phyloP scores from a whole-genome alignment of 1,139 yeast species.

The Pichia sp. region DNA sequence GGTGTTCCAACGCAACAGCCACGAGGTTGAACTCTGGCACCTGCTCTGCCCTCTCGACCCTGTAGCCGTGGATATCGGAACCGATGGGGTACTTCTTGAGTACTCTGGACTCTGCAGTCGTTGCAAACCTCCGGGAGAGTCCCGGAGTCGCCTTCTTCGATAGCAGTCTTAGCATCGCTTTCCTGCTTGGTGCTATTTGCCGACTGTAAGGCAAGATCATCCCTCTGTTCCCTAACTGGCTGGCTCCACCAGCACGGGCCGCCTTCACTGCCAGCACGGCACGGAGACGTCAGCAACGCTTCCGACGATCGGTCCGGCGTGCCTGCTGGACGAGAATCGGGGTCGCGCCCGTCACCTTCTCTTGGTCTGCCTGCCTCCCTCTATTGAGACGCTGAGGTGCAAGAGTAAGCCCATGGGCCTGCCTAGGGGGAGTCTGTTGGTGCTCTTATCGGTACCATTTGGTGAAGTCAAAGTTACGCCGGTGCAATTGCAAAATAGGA shows the following conservation, averaged over 20 bases:
- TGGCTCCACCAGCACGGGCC: too few relatives aligned
- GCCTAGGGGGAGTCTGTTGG: too few relatives aligned
- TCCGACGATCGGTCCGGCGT: slow-evolving; percentile 3
- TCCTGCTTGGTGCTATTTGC: too few relatives aligned
- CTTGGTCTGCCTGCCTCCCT: neutral
- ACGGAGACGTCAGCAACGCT: neutral
- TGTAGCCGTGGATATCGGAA: slow-evolving; percentile 57
- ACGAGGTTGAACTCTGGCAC: slow-evolving; percentile 80
- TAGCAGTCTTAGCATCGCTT: slow-evolving; percentile 12
- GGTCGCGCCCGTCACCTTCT: neutral
- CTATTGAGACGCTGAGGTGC: neutral
- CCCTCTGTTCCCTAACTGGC: too few relatives aligned
- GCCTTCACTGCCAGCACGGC: neutral
- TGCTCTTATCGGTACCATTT: neutral
- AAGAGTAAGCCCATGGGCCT: neutral
- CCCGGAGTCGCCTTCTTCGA: neutral
- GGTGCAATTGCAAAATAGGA: neutral
- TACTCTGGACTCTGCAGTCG: slow-evolving; percentile 25
- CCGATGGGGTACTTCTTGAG: slow-evolving; percentile 60
- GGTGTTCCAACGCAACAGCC: slow-evolving; percentile 71
- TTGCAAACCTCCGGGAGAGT: slow-evolving; percentile 18
- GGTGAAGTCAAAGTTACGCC: neutral
- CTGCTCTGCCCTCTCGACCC: slow-evolving; percentile 55
- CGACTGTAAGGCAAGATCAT: too few relatives aligned
- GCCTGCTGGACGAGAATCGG: neutral